Evolutionary conservation across 2,329 filamentous ascomycete genomes (phyloP).

Genomic region (Cercospora sojina): DNA sequence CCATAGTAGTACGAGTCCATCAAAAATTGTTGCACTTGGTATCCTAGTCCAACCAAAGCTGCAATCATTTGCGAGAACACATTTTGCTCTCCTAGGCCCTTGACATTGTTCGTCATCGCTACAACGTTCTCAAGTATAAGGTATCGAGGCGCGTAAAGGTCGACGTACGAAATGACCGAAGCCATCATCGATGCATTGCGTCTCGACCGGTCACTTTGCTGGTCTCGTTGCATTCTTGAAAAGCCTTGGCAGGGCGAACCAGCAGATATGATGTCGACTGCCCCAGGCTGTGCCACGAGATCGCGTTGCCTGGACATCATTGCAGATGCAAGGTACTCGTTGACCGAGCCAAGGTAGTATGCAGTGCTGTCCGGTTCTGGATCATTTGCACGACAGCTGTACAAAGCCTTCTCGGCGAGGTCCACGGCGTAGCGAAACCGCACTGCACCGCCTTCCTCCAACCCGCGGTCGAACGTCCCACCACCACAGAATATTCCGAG

Average conservation of each 20-base stretch:
- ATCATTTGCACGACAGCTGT: constrained; percentile 71
- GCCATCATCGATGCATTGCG: constrained; percentile 76
- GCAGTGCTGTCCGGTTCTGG: constrained; percentile 44
- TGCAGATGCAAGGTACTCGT: constrained; percentile 61
- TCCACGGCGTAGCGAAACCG: constrained; percentile 69
- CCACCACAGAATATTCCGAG: constrained; percentile 76
- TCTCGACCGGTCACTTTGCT: constrained; percentile 55
- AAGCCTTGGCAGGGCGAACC: constrained; percentile 80
- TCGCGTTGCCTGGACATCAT: constrained; percentile 49
- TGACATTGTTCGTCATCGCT: constrained; percentile 55
- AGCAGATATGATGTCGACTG: constrained; percentile 67
- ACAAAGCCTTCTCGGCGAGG: constrained; percentile 61
- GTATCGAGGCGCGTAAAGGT: constrained; percentile 73
- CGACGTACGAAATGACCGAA: constrained; percentile 71
- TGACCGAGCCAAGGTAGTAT: constrained; percentile 69
- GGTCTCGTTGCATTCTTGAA: constrained; percentile 61
- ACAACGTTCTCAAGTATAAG: constrained; percentile 76
- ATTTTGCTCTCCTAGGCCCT: constrained; percentile 51
- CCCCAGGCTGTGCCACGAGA: constrained; percentile 58
- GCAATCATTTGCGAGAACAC: constrained; percentile 73
- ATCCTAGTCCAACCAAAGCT: constrained; percentile 71
- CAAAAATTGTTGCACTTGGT: constrained; percentile 67
- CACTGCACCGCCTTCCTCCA: constrained; percentile 69
- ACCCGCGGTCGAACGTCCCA: constrained; percentile 72
- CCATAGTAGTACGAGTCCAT: constrained; percentile 70